Conservation (phyloP, 2,329 filamentous ascomycete species). For the Cytospora mali region DNA sequence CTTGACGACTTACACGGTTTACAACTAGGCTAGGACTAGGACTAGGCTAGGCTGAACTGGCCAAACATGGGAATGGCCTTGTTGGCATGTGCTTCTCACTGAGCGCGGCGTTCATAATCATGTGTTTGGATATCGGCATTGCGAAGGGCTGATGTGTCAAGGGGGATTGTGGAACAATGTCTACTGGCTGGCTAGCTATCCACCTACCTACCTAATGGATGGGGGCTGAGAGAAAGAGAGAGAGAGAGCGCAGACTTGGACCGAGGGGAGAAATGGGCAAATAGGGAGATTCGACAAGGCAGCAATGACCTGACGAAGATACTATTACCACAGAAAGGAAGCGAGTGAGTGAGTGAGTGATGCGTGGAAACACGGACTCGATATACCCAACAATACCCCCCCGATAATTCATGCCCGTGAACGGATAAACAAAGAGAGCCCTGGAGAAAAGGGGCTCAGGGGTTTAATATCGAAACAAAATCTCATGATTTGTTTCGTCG, state of each 20-base stretch:
- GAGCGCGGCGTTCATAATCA: neutral
- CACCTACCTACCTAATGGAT: neutral
- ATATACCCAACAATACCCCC: neutral
- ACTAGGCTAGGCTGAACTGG: no score
- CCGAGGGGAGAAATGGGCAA: neutral
- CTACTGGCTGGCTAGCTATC: neutral
- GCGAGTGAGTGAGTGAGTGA: neutral
- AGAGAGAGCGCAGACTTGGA: neutral
- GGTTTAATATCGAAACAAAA: neutral
- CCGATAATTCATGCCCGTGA: neutral
- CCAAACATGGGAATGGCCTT: no score
- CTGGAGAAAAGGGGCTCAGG: neutral
- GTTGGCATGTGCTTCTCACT: neutral
- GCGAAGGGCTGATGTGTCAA: neutral
- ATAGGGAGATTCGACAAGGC: neutral
- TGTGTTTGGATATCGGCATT: neutral
- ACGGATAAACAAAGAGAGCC: neutral
- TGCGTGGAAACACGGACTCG: neutral
- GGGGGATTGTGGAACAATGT: neutral
- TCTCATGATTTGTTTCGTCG: neutral
- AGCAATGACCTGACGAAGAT: neutral
- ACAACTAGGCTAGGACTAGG: slow-evolving; percentile 7
- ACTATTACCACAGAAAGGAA: neutral
- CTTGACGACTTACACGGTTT: slow-evolving; percentile 21
- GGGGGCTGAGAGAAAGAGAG: neutral